phyloP scores from a whole-genome alignment of 768 basidiomycete species.

The Suillus americanus region DNA sequence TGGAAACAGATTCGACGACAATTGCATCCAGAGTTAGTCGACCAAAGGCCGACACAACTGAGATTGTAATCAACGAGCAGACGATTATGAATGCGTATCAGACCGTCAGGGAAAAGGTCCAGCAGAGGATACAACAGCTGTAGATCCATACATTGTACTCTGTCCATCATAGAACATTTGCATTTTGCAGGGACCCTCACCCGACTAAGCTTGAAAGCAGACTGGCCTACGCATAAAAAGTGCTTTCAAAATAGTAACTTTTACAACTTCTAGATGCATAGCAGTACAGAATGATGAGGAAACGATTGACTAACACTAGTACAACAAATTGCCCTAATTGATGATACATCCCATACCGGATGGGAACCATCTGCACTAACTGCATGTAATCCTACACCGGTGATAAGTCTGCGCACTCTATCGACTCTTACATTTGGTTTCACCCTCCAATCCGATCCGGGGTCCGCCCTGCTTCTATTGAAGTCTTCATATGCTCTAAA shows the following conservation, averaged over 20 bases:
- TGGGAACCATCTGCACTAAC: neutral
- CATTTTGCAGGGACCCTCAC: neutral
- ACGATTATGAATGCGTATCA: slow-evolving; percentile 92
- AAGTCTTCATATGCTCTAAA: neutral
- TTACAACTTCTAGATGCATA: neutral
- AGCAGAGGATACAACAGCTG: slow-evolving; percentile 77
- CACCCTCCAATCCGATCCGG: neutral
- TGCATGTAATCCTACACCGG: neutral
- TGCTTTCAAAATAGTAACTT: neutral
- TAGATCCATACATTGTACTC: slow-evolving; percentile 34
- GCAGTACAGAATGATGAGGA: neutral
- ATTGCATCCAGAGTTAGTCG: slow-evolving; percentile 93
- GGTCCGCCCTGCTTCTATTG: neutral
- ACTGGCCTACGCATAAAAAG: neutral
- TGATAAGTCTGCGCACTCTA: neutral
- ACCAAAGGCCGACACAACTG: slow-evolving; percentile 89
- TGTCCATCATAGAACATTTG: slow-evolving; percentile 7
- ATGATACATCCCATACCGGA: neutral
- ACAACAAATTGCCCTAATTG: neutral
- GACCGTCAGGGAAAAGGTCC: slow-evolving; percentile 83
- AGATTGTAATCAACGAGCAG: slow-evolving; percentile 99
- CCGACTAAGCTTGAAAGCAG: neutral
- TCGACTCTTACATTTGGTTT: neutral
- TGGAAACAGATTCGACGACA: slow-evolving; percentile 95
- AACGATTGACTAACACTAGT: neutral